Conservation (phyloP, 352 stramenopile genomes). For the Thalassiosira hispida region DNA sequence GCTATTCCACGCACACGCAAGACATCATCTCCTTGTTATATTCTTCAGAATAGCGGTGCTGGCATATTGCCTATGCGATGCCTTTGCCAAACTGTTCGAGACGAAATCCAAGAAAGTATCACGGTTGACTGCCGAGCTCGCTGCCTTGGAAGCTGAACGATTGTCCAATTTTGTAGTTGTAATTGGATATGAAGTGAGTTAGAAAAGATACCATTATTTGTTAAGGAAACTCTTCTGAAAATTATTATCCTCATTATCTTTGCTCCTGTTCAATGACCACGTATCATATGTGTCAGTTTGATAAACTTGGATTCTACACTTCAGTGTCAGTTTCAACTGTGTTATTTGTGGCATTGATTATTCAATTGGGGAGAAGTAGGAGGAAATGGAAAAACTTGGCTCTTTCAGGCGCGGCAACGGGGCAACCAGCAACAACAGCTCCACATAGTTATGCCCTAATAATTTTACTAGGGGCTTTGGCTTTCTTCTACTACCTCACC, state of each 20-base stretch:
- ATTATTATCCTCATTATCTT: neutral
- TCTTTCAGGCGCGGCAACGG: slow-evolving; percentile 9
- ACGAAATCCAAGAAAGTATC: slow-evolving; percentile 38
- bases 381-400: slow-evolving; percentile 44
- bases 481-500: slow-evolving; percentile 27
- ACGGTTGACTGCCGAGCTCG: slow-evolving; percentile 31
- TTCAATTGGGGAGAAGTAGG: slow-evolving; percentile 33
- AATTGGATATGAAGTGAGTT: slow-evolving; percentile 40
- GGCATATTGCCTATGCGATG: slow-evolving; percentile 12
- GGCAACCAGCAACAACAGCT: neutral
- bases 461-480: slow-evolving; percentile 6
- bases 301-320: slow-evolving; percentile 49
- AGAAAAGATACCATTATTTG: neutral
- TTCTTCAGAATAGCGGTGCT: slow-evolving; percentile 24
- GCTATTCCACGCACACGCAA: neutral
- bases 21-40: neutral
- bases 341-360: slow-evolving; percentile 24
- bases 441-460: neutral
- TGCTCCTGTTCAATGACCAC: neutral
- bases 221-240: too few species aligned
- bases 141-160: slow-evolving; percentile 39
- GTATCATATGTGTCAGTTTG: slow-evolving; percentile 27
- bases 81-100: slow-evolving; percentile 42
- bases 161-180: slow-evolving; percentile 37
- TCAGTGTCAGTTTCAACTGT: slow-evolving; percentile 31